Base-by-base conservation (phyloP, 1,139 yeast species). In the Candida glucosophila region DNA sequence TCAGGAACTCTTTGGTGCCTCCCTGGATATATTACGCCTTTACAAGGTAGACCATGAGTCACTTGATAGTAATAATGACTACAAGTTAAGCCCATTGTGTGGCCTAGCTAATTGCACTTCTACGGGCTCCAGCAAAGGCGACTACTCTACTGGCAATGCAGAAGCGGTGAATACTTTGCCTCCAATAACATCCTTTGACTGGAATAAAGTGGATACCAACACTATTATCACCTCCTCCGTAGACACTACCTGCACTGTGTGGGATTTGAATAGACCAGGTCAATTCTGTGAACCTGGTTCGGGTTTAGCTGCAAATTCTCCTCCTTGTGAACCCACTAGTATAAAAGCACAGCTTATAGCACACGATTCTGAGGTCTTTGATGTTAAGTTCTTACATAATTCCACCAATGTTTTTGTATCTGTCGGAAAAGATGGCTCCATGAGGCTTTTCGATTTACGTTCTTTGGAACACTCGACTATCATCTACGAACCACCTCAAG, bases 261-360 rank as follows among this genome's bases (percentile, higher is more conserved):
- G 98, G 97, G 97, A 90, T 52, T 55, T 85, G 22, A 64, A 56
- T 35, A 49, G 69, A 17, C 44, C 62, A 3, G 47, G 43, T 22
- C 29, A 39, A 8, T 21, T 32, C 12, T 28, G 28, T 19, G 37
- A 31, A 15, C 31, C 29, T 26, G 29, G 35, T 14, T 17, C 23
- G 10, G 34, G 35, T 8, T 7, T 8, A n/a, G 8, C 14, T 10
- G 64, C 74, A 6, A 68, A 65, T 27, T 51, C 68, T 4, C n/a
- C n/a, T n/a, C n/a, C n/a, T n/a, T n/a, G n/a, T n/a, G n/a, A n/a
- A n/a, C n/a, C n/a, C n/a, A 83, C 82, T n/a, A 64, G 70, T 15
- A 94, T 94, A 12, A 81, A 80, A 45, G 88, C 98, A 1, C 97
- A 90, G 55, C 62, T 90, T 27, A 90, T 90, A 39, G 98, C 98